These are phyloP conservation scores for Hygrocybe coccinea DNA, from an alignment of 768 basidiomycete species.

Conservation along the genomic window DNA sequence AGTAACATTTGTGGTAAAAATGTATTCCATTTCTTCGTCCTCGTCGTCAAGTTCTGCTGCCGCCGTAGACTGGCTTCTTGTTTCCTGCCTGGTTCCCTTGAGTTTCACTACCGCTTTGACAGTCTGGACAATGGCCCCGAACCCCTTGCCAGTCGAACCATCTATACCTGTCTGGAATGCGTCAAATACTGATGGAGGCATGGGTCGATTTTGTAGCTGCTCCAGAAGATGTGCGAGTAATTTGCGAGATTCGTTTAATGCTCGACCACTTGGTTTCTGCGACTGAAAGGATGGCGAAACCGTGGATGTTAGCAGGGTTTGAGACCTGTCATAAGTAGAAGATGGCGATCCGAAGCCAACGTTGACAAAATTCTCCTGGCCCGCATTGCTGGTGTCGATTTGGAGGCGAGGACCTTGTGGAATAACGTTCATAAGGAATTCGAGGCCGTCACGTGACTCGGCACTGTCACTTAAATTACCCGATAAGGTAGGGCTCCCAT, in stretches of 20 bases:
- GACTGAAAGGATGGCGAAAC: slow-evolving; percentile 23
- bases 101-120: slow-evolving; percentile 42
- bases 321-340: not conserved
- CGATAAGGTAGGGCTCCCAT: too few relatives aligned
- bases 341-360: too few relatives aligned
- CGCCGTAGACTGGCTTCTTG: slow-evolving; percentile 14
- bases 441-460: too few relatives aligned
- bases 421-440: not conserved
- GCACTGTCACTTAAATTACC: too few relatives aligned
- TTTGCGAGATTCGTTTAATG: slow-evolving; percentile 62
- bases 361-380: too few relatives aligned
- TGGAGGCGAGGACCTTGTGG: too few relatives aligned
- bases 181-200: slow-evolving; percentile 51
- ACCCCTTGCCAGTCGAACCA: slow-evolving; percentile 27
- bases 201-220: slow-evolving; percentile 53
- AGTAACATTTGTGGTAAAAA: slow-evolving; percentile 62
- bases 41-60: slow-evolving; percentile 27
- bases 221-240: slow-evolving; percentile 59
- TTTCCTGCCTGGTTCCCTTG: slow-evolving; percentile 23
- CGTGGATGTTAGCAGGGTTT: slow-evolving; percentile 1
- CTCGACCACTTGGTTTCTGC: slow-evolving; percentile 32
- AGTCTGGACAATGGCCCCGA: slow-evolving; percentile 42
- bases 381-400: too few relatives aligned
- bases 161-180: slow-evolving; percentile 27
- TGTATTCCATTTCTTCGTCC: slow-evolving; percentile 40